These are phyloP conservation scores for Holtermannia corniformis DNA, from an alignment of 768 basidiomycete species.

Conservation along the genomic window DNA sequence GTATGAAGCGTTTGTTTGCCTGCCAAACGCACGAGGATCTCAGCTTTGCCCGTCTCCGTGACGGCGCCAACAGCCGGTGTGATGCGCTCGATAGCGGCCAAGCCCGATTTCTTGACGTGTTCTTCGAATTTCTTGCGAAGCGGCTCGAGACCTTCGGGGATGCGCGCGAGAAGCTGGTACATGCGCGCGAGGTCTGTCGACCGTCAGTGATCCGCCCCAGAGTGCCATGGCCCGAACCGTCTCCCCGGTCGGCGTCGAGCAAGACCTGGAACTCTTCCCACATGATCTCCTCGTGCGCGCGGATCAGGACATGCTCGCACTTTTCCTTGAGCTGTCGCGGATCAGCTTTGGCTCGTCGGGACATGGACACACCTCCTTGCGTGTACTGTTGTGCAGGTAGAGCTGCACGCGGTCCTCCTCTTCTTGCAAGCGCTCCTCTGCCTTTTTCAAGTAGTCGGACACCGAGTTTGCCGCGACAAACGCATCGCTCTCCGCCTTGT, in stretches of 20 bases:
- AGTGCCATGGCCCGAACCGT: conserved; percentile 43
- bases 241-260: conserved; percentile 79
- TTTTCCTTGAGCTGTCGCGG: conserved; percentile 41
- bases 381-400: conserved; percentile 80
- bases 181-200: conserved; percentile 72
- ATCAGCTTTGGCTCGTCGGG: no score
- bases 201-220: background rate
- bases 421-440: conserved; percentile 81
- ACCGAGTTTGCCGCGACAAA: conserved; percentile 83
- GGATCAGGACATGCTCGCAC: conserved; percentile 87
- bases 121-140: conserved; percentile 85
- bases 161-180: conserved; percentile 84
- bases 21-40: conserved; percentile 48
- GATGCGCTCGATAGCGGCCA: conserved; percentile 67
- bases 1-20: conserved; percentile 1
- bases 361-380: conserved; percentile 51
- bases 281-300: conserved; percentile 72
- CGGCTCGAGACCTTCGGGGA: conserved; percentile 81
- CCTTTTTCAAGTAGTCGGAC: conserved; percentile 90
- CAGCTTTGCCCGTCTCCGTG: conserved; percentile 47
- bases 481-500: conserved; percentile 79
- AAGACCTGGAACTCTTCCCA: conserved; percentile 80
- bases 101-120: conserved; percentile 84
- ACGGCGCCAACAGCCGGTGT: conserved; percentile 39
- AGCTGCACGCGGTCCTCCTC: conserved; percentile 93